Percentiles rank a stretch among this genome's conserved stretches.
These are phyloP conservation scores for Saprolegnia diclina DNA, from an alignment of 352 stramenopile genomes.

Conservation along the genomic window DNA sequence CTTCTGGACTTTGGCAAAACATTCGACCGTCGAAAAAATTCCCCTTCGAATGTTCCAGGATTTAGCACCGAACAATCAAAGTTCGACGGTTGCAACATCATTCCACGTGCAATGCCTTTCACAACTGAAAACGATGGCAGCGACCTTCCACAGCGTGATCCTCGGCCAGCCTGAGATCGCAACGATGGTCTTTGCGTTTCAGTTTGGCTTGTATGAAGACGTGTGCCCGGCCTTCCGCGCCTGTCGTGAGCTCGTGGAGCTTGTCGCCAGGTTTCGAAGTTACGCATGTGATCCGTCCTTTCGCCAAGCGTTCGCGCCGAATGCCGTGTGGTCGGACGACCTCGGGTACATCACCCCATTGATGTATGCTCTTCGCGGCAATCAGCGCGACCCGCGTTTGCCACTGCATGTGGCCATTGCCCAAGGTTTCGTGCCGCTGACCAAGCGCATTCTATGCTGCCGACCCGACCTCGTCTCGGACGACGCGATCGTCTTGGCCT, in stretches of 20 bases:
- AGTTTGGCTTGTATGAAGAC: slow-evolving; percentile 8
- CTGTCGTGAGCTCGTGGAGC: not conserved
- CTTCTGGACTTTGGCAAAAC: too few relatives aligned
- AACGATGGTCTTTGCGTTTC: not conserved
- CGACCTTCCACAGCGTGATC: not conserved
- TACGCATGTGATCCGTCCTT: too few relatives aligned
- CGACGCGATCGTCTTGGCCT: slow-evolving; percentile 4
- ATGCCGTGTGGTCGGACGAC: too few relatives aligned
- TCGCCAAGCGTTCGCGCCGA: too few relatives aligned
- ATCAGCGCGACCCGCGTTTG: slow-evolving; percentile 5
- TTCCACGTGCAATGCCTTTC: too few relatives aligned
- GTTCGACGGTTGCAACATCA: too few relatives aligned
- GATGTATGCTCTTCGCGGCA: too few relatives aligned
- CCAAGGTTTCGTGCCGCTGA: slow-evolving; percentile 3
- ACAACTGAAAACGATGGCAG: too few relatives aligned
- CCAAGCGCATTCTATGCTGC: slow-evolving; percentile 16
- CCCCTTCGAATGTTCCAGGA: too few relatives aligned
- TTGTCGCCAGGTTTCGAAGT: not conserved
- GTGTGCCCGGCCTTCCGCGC: not conserved
- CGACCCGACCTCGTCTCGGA: slow-evolving; percentile 4
- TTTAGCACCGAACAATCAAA: too few relatives aligned
- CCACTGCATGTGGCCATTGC: slow-evolving; percentile 19
- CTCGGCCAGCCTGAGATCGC: not conserved
- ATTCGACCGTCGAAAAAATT: too few relatives aligned
- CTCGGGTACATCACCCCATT: too few relatives aligned